Percentiles rank a stretch among this genome's conserved stretches.
Conservation (phyloP, 306 rosid genomes). For the Cicer cuneatum region DNA sequence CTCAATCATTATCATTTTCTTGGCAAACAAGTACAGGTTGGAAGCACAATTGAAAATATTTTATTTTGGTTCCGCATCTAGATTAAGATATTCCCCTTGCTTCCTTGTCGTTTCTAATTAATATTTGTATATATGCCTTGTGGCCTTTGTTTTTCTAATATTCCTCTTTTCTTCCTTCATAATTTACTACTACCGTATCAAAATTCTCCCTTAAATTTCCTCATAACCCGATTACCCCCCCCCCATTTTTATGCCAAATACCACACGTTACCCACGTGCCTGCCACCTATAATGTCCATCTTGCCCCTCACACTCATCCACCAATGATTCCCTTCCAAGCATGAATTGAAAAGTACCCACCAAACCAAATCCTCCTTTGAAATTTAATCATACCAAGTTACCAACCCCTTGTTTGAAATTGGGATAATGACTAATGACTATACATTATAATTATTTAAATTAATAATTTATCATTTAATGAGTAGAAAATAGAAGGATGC, state of each 20-base stretch:
- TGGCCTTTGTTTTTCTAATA: slow-evolving; percentile 29
- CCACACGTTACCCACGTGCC: slow-evolving; percentile 35
- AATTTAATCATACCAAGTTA: too few relatives aligned
- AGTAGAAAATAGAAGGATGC: neutral
- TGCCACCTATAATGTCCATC: slow-evolving; percentile 1
- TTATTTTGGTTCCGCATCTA: slow-evolving; percentile 51
- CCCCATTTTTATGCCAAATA: slow-evolving; percentile 11
- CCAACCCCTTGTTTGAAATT: too few relatives aligned
- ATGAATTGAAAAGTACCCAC: neutral
- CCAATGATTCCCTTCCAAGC: slow-evolving; percentile 37
- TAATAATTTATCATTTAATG: neutral
- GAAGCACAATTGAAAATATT: slow-evolving; percentile 9
- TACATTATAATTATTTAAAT: too few relatives aligned
- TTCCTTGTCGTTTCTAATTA: slow-evolving; percentile 61
- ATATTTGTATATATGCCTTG: slow-evolving; percentile 36
- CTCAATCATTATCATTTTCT: slow-evolving; percentile 42
- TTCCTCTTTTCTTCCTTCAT: slow-evolving; percentile 30
- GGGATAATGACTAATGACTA: too few relatives aligned
- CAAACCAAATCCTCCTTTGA: too few relatives aligned
- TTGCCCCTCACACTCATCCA: slow-evolving; percentile 27
- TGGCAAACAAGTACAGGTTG: slow-evolving; percentile 46
- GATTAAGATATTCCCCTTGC: slow-evolving; percentile 57
- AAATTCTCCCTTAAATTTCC: slow-evolving; percentile 45
- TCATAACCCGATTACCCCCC: slow-evolving; percentile 12
- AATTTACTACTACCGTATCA: slow-evolving; percentile 9